Percentiles rank a stretch among this genome's conserved stretches.
Evolutionary conservation across 176 grass and related monocot genomes (phyloP).

Genomic region (Pontederia paniculata): DNA sequence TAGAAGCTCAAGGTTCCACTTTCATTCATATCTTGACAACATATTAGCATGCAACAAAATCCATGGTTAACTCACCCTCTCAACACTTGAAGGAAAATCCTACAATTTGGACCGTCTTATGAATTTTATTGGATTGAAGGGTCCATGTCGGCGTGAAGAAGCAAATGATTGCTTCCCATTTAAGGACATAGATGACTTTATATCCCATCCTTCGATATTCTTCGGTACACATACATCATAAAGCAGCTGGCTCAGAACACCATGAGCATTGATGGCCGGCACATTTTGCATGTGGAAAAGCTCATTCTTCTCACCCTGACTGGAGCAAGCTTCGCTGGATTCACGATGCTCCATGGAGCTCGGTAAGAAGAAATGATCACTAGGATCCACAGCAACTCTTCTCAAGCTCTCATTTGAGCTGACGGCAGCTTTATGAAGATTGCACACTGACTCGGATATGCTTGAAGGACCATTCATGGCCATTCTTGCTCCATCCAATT

Average conservation of each 20-base stretch:
- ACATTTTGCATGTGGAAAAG: constrained; percentile 27
- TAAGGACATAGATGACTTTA: constrained; percentile 53
- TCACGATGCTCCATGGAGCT: constrained; percentile 44
- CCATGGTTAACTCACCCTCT: no score
- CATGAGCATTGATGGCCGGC: constrained; percentile 70
- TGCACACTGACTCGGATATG: constrained; percentile 69
- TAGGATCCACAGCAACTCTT: constrained; percentile 43
- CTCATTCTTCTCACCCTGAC: constrained; percentile 35
- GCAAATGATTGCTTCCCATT: constrained; percentile 37
- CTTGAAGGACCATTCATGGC: constrained; percentile 25
- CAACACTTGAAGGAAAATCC: neutral
- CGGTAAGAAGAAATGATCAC: constrained; percentile 60
- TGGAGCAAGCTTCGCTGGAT: constrained; percentile 39
- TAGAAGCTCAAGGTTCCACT: no score
- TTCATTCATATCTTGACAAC: no score
- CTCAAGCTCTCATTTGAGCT: constrained; percentile 72
- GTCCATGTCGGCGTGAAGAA: constrained; percentile 35
- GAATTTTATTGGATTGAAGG: constrained; percentile 76
- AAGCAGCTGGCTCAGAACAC: constrained; percentile 76
- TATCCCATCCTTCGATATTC: constrained; percentile 93
- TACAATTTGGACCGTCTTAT: constrained; percentile 74
- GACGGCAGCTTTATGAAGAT: constrained; percentile 52
- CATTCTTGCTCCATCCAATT: constrained; percentile 14
- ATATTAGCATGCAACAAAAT: no score
- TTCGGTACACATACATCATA: constrained; percentile 81